phyloP scores from a whole-genome alignment of 1,139 yeast genomes.

The Candida sojae region DNA sequence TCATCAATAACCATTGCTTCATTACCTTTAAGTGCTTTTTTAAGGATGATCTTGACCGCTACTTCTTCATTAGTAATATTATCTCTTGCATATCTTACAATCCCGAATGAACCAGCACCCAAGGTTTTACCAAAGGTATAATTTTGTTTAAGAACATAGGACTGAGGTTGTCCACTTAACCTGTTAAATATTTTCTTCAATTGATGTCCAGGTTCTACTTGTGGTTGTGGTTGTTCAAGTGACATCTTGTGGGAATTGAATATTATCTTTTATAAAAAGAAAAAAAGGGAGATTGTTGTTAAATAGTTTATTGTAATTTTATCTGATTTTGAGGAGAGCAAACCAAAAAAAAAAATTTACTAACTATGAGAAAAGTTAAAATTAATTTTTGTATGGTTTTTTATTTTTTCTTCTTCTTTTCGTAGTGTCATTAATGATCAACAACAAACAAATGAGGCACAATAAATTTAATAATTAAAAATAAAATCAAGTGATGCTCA shows the following conservation, averaged over 20 bases:
- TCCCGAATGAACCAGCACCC: constrained; percentile 93
- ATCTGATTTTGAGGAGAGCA: no score
- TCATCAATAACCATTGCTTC: constrained; percentile 76
- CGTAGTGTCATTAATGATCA: no score
- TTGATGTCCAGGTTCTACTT: constrained; percentile 15
- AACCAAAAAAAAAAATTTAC: no score
- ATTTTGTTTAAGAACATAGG: constrained; percentile 61
- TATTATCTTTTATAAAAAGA: neutral
- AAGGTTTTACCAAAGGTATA: constrained; percentile 77
- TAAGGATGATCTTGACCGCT: constrained; percentile 82
- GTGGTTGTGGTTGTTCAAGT: constrained; percentile 1
- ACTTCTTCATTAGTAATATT: constrained; percentile 65
- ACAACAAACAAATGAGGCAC: no score
- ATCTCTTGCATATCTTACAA: constrained; percentile 75
- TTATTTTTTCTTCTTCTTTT: no score
- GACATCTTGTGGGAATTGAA: neutral
- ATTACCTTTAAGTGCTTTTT: constrained; percentile 77
- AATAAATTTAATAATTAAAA: no score
- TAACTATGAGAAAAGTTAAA: no score
- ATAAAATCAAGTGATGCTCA: no score
- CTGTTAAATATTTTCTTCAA: constrained; percentile 47
- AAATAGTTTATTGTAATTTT: no score
- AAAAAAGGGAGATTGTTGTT: neutral
- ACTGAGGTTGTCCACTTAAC: constrained; percentile 72
- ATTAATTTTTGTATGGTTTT: no score